These are phyloP conservation scores for Blastocystis sp. DNA, from an alignment of 352 stramenopile species.

Conservation along the genomic window DNA sequence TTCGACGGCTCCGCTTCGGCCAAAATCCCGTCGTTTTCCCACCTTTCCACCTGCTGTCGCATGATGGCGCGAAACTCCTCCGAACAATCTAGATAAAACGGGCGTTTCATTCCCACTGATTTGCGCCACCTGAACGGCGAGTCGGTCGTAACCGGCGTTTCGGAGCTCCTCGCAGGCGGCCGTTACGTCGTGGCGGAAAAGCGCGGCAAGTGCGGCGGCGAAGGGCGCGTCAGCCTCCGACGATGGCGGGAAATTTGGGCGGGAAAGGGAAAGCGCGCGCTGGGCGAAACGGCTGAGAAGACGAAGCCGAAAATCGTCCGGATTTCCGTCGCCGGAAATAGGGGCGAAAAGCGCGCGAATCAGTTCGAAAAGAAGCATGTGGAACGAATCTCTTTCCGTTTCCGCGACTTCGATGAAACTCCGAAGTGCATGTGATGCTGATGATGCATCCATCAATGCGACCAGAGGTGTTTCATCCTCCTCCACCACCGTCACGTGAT, in stretches of 20 bases:
- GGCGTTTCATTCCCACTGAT: not conserved
- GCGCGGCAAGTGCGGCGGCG: not conserved
- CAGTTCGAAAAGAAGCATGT: not conserved
- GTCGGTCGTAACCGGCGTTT: not conserved
- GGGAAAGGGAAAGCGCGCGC: not conserved
- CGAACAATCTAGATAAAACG: not conserved
- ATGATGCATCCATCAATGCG: not conserved
- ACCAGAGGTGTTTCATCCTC: not conserved
- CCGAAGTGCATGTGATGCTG: not conserved
- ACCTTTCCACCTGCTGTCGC: not conserved
- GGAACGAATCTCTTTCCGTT: not conserved
- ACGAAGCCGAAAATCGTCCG: not conserved
- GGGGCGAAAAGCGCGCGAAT: not conserved
- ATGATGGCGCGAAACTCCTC: not conserved
- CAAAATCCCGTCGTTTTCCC: not conserved
- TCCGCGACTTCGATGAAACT: not conserved
- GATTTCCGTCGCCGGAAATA: not conserved
- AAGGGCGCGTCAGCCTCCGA: not conserved
- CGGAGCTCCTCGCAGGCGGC: not conserved
- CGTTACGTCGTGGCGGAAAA: not conserved
- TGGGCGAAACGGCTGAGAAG: not conserved
- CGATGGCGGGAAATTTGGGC: not conserved
- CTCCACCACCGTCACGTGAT: not conserved
- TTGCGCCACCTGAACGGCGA: conserved; percentile 21
- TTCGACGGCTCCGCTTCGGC: not conserved